A percentile compares a stretch with the other conserved stretches of the same genome.
Evolutionary conservation across 768 basidiomycete species (phyloP).

Genomic region (Mycena kentingensis): DNA sequence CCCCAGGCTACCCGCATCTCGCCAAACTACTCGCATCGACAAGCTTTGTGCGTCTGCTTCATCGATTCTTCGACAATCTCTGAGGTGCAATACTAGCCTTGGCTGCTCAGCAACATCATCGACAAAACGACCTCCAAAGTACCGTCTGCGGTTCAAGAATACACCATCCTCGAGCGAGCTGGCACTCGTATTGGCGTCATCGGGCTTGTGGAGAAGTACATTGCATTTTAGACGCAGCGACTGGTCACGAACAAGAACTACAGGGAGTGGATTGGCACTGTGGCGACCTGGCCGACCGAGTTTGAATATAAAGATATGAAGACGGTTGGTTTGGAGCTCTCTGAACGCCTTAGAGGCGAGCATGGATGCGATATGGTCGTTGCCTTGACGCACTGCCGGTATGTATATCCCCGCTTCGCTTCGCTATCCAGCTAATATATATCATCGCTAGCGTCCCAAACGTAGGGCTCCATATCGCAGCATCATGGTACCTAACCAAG

Average conservation of each 20-base stretch:
- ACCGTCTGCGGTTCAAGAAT: conserved; percentile 65
- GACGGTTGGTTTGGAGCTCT: conserved; percentile 71
- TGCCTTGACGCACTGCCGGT: conserved; percentile 84
- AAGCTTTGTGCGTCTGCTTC: conserved; percentile 58
- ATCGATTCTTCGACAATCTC: conserved; percentile 1
- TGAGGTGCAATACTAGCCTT: conserved; percentile 54
- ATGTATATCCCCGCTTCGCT: conserved; percentile 19
- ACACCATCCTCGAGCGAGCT: conserved; percentile 64
- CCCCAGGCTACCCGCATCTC: conserved; percentile 62
- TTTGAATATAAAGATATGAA: conserved; percentile 80
- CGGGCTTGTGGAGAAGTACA: conserved; percentile 83
- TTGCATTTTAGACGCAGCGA: not conserved
- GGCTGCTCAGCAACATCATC: conserved; percentile 87
- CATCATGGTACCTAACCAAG: not conserved
- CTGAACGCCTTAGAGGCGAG: conserved; percentile 67
- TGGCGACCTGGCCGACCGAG: conserved; percentile 81
- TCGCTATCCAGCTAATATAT: not conserved
- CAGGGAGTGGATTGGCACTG: conserved; percentile 89
- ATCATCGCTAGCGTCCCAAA: conserved; percentile 48
- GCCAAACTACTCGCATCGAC: conserved; percentile 70
- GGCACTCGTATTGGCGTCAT: conserved; percentile 79
- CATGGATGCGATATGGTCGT: conserved; percentile 80
- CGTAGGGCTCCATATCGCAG: conserved; percentile 30
- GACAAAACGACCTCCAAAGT: conserved; percentile 63
- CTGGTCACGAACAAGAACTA: not conserved